A percentile compares a stretch with the other conserved stretches of the same genome.
These are phyloP conservation scores for Russula abietina DNA, from an alignment of 768 basidiomycete species.

Conservation along the genomic window DNA sequence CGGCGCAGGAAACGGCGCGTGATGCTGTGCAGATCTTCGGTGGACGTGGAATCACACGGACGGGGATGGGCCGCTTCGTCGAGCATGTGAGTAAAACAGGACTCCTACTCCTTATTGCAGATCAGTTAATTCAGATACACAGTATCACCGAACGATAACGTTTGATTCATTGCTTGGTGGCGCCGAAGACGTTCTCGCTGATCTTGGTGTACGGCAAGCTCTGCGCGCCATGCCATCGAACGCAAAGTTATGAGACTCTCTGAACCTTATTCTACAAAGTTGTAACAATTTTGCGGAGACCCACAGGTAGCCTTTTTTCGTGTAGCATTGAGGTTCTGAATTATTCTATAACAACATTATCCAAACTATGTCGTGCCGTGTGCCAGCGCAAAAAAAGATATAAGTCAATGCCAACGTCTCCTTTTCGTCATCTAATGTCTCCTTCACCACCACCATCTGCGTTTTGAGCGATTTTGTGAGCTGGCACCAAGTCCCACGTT, in stretches of 20 bases:
- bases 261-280: neutral
- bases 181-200: slow-evolving; percentile 68
- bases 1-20: slow-evolving; percentile 71
- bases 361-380: slow-evolving; percentile 3
- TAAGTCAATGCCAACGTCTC: neutral
- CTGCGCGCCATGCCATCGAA: slow-evolving; percentile 55
- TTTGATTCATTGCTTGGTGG: slow-evolving; percentile 41
- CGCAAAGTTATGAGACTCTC: slow-evolving; percentile 14
- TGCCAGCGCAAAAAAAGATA: neutral
- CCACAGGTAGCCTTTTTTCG: neutral
- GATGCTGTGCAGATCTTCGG: slow-evolving; percentile 87
- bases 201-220: slow-evolving; percentile 73
- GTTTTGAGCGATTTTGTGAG: neutral
- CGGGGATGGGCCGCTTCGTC: slow-evolving; percentile 72
- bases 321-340: neutral
- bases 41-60: slow-evolving; percentile 76
- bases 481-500: slow-evolving; percentile 19
- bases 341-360: slow-evolving; percentile 17
- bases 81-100: slow-evolving; percentile 51
- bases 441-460: neutral
- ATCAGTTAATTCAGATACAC: slow-evolving; percentile 9
- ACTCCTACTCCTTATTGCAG: neutral
- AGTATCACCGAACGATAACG: slow-evolving; percentile 39
- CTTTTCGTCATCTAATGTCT: neutral
- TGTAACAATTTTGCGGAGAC: neutral